Evolutionary conservation across 2,329 filamentous ascomycete genomes (phyloP).

Genomic region (Clarireedia sp.): DNA sequence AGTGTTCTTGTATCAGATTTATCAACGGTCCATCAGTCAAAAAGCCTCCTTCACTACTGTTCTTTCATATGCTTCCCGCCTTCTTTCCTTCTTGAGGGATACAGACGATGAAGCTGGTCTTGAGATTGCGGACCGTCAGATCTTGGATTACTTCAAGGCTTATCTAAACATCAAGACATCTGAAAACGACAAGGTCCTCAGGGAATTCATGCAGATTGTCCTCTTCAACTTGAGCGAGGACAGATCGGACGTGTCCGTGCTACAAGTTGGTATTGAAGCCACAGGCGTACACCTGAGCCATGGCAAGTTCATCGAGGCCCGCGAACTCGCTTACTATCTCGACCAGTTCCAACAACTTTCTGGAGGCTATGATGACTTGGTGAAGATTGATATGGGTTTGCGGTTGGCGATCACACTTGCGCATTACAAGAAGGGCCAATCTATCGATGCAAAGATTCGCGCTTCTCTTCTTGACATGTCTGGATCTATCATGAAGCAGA

Average conservation of each 20-base stretch:
- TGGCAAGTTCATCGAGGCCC: slow-evolving; percentile 34
- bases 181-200: slow-evolving; percentile 23
- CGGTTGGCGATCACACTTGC: slow-evolving; percentile 38
- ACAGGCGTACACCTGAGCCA: slow-evolving; percentile 30
- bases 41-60: slow-evolving; percentile 34
- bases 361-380: slow-evolving; percentile 33
- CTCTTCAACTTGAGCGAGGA: slow-evolving; percentile 22
- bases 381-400: slow-evolving; percentile 37
- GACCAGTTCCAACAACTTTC: slow-evolving; percentile 37
- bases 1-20: slow-evolving; percentile 35
- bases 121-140: slow-evolving; percentile 26
- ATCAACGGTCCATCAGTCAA: slow-evolving; percentile 32
- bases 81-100: slow-evolving; percentile 27
- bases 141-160: slow-evolving; percentile 31
- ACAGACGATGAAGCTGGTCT: slow-evolving; percentile 34
- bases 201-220: slow-evolving; percentile 17
- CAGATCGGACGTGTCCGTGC: slow-evolving; percentile 33
- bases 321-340: slow-evolving; percentile 36
- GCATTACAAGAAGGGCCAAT: slow-evolving; percentile 33
- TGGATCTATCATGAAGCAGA: slow-evolving; percentile 33
- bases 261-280: slow-evolving; percentile 30
- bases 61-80: slow-evolving; percentile 25
- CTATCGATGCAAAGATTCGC: slow-evolving; percentile 28
- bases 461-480: slow-evolving; percentile 33
- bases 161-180: slow-evolving; percentile 28